Percentiles rank a stretch among this genome's conserved stretches.
phyloP scores from a whole-genome alignment of 1,284 basidiomycete species.

The Violaceomyces palustris region DNA sequence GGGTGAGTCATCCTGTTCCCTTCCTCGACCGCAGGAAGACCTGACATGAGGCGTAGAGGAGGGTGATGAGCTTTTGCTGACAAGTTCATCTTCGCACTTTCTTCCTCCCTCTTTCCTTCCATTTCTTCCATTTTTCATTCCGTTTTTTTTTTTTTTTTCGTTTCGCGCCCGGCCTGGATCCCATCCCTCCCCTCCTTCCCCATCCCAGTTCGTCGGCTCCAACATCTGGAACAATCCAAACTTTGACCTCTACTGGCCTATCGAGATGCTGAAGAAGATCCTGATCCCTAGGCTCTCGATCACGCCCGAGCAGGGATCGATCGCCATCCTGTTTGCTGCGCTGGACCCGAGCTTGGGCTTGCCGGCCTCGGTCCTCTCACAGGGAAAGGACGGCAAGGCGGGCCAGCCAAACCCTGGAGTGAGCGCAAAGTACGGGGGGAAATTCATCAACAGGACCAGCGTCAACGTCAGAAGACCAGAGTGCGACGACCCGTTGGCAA shows the following conservation, averaged over 20 bases:
- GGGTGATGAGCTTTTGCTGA: too few species aligned
- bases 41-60: too few species aligned
- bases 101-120: too few species aligned
- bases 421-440: conserved; percentile 26
- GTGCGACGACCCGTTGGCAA: conserved; percentile 26
- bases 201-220: conserved; percentile 13
- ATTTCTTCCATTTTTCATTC: too few species aligned
- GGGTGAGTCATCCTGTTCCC: conserved; percentile 1
- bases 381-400: conserved; percentile 1
- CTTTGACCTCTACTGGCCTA: background rate
- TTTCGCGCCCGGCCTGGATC: too few species aligned
- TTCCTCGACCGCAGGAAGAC: too few species aligned
- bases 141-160: too few species aligned
- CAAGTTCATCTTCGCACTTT: too few species aligned
- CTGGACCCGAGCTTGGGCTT: conserved; percentile 26
- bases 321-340: conserved; percentile 28
- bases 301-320: conserved; percentile 22
- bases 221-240: conserved; percentile 35
- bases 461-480: conserved; percentile 27
- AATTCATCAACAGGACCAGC: conserved; percentile 28
- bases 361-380: conserved; percentile 4
- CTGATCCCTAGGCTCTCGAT: conserved; percentile 7
- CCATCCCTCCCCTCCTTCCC: conserved; percentile 1
- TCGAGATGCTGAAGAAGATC: conserved; percentile 2
- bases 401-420: conserved; percentile 9